phyloP scores from a whole-genome alignment of 805 yeast genomes.

The Candida sonorensis region DNA sequence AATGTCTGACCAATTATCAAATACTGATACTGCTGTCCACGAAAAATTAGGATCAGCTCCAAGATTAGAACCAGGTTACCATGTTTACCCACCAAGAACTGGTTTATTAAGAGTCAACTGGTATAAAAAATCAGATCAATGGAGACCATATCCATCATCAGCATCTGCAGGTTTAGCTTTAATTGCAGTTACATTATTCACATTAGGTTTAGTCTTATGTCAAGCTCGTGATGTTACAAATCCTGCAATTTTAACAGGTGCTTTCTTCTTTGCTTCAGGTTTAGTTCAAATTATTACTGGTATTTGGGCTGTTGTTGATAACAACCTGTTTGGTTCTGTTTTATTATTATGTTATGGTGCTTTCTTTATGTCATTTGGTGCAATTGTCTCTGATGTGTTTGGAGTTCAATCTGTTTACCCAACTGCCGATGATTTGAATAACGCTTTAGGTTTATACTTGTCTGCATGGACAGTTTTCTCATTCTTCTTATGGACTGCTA shows the following conservation, averaged over 20 bases:
- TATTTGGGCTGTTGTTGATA: constrained; percentile 38
- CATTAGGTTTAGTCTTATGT: constrained; percentile 32
- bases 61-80: constrained; percentile 3
- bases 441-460: constrained; percentile 40
- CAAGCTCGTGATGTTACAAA: constrained; percentile 34
- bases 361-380: constrained; percentile 42
- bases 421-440: constrained; percentile 26
- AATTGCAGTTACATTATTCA: constrained; percentile 35
- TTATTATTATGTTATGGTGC: constrained; percentile 43
- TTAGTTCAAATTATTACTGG: constrained; percentile 37
- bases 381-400: constrained; percentile 34
- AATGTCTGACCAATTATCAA: constrained; percentile 21
- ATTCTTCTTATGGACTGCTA: constrained; percentile 34
- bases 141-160: constrained; percentile 37
- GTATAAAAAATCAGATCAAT: constrained; percentile 31
- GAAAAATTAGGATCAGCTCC: constrained; percentile 1
- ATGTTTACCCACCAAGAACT: constrained; percentile 29
- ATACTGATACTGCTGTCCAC: constrained; percentile 22
- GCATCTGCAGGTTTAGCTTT: constrained; percentile 39
- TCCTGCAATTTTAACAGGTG: constrained; percentile 34
- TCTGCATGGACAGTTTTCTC: constrained; percentile 45
- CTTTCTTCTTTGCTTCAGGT: constrained; percentile 40
- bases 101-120: constrained; percentile 32
- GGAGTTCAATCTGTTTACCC: constrained; percentile 36
- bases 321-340: constrained; percentile 45